These are phyloP conservation scores for Neopestalotiopsis sp. DNA, from an alignment of 2,329 filamentous ascomycete genomes.

Conservation along the genomic window DNA sequence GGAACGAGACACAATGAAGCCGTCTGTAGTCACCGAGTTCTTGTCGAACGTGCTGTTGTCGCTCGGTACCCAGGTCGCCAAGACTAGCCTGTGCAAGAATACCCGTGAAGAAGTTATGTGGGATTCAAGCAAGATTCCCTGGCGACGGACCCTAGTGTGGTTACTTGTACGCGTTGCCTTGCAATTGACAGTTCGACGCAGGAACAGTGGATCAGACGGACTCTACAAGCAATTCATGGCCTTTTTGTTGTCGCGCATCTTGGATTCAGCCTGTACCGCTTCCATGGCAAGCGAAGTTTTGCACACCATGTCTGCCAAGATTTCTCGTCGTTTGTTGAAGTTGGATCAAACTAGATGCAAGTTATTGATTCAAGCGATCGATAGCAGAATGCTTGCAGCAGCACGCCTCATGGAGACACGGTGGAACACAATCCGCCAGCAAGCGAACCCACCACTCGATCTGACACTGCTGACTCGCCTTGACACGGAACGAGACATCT, in stretches of 20 bases:
- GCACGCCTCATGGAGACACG: background rate
- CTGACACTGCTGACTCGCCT: background rate
- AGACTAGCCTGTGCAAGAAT: conserved; percentile 50
- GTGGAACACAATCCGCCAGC: background rate
- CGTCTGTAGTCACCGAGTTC: conserved; percentile 57
- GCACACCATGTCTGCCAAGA: conserved; percentile 15
- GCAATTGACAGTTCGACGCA: background rate
- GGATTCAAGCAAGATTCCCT: conserved; percentile 22
- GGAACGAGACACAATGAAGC: conserved; percentile 53
- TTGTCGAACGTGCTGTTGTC: conserved; percentile 45
- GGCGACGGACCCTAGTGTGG: conserved; percentile 13
- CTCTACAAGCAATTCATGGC: conserved; percentile 14
- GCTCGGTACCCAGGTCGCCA: conserved; percentile 37
- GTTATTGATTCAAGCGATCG: background rate
- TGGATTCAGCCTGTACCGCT: background rate
- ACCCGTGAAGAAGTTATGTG: conserved; percentile 61
- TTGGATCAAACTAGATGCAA: background rate
- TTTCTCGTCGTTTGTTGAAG: conserved; percentile 15
- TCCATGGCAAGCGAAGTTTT: conserved; percentile 14
- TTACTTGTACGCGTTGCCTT: conserved; percentile 12
- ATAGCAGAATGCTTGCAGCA: background rate
- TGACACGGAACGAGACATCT: background rate
- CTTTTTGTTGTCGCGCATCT: conserved; percentile 6
- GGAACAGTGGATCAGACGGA: background rate
- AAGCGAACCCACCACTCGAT: background rate